phyloP scores from a whole-genome alignment of 495 filamentous ascomycete species.

The Cercophora samala region DNA sequence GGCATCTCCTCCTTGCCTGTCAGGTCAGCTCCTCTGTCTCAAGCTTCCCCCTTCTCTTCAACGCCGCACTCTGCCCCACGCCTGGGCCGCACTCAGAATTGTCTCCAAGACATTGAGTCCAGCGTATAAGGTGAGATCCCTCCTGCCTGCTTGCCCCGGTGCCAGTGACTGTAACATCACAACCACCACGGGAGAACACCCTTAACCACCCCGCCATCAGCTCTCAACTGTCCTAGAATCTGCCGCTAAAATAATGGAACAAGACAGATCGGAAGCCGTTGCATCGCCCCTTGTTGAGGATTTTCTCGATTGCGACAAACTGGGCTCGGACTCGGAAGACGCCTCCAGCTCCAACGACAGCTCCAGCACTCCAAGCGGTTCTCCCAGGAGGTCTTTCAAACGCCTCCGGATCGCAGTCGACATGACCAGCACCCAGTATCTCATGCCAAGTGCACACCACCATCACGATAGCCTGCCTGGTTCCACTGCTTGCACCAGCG shows the following conservation, averaged over 20 bases:
- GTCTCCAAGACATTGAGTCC: constrained; percentile 14
- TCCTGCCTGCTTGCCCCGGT: neutral
- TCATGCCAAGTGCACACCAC: constrained; percentile 27
- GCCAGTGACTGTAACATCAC: neutral
- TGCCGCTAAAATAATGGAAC: constrained; percentile 26
- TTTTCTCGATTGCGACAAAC: constrained; percentile 23
- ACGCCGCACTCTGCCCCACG: constrained; percentile 27
- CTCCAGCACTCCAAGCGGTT: constrained; percentile 8
- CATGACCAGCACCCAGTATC: constrained; percentile 34
- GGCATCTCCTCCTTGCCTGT: constrained; percentile 15
- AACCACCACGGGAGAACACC: neutral
- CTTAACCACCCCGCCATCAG: neutral
- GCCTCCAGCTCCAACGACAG: constrained; percentile 10
- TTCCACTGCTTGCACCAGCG: constrained; percentile 21
- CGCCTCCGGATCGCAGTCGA: constrained; percentile 29
- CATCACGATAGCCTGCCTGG: constrained; percentile 25
- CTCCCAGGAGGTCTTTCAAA: constrained; percentile 19
- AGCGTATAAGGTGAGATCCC: neutral
- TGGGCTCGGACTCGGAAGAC: constrained; percentile 24
- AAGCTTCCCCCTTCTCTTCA: constrained; percentile 17
- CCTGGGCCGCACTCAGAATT: constrained; percentile 18
- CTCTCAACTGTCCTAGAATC: neutral
- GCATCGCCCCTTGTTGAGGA: constrained; percentile 21
- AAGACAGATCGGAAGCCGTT: constrained; percentile 23
- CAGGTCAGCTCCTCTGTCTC: constrained; percentile 23